Base-by-base conservation (phyloP, 2,329 filamentous ascomycete genomes). In the Nemania abortiva region DNA sequence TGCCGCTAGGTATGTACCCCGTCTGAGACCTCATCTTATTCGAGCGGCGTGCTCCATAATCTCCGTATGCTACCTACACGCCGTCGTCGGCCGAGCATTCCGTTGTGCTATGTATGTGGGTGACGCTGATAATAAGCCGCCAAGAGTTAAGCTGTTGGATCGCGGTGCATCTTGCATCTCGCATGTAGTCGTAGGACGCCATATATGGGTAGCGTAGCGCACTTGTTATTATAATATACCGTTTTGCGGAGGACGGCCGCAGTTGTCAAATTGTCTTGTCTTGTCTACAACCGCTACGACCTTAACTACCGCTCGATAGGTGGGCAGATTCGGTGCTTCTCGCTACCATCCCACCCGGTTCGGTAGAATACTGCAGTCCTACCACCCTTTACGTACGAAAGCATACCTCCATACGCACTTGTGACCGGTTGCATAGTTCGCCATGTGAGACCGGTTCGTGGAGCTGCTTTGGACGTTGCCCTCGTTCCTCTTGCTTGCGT, bases 61-160 rank as follows among this genome's bases (percentile, higher is more conserved):
- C 53, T 58, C 57, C 57, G 29, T 57, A 52, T n/a, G 20, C 42
- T 50, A 39, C 27, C 34, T 22, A 22, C 59, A 20, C 18, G 42
- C 52, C 37, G 34, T 42, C 50, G 9, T 65, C 63, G 63, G 57
- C 66, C 63, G 62, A 69, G 2, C 15, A n/a, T 65, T 54, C 63
- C 63, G 63, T 58, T 47, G 22, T 42, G n/a, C 62, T 65, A 57
- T 2, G 13, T 47, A 20, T 13, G 37, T 42, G 34, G 29, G 22
- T 63, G 55, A 63, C 42, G 66, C 63, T 61, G 49, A 64, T 69
- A 27, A 59, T 37, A 68, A 56, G 63, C 63, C 15, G 58, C 66
- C 47, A 66, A 69, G 66, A 22, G n/a, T 34, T 5, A 22, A 37
- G 29, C 6, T 13, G 34, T 49, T 49, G 47, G 54, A 27, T 53